Evolutionary conservation across 2,329 filamentous ascomycete genomes (phyloP), one percentile per base, ranked within the genome.

Genomic region (Ascochyta lentis): DNA sequence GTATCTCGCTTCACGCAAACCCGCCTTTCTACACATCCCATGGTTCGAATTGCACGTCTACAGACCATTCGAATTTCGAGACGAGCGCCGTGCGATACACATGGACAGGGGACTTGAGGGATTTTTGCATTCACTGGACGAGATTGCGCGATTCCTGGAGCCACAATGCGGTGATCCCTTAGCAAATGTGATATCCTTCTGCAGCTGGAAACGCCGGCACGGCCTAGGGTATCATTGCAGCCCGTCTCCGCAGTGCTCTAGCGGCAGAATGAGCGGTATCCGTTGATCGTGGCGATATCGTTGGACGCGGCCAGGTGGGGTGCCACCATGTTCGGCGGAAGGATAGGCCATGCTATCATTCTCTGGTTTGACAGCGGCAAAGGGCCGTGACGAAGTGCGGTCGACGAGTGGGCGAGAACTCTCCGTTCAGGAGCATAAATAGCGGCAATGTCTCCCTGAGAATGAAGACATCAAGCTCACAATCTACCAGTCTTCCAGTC

Each of bases 161-260:
- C 78, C 78, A 81, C 78, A 74, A 76, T 62, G 64, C 66, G 64
- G 68, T 70, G 66, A 74, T 72, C 72, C 66, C 70, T 69, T 73
- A 73, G 70, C 64, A 73, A 60, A 71, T 76, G 73, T 76, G 75
- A 76, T 77, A 74, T 70, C 67, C 70, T 59, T 73, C 69, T 77
- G 76, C 77, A 76, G 71, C 71, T 75, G 71, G 71, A 72, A 51
- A 70, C 71, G 70, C 70, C 75, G 67, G 75, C 68, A 75, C 69
- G 67, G 72, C 66, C 75, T 76, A 77, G 71, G 75, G 76, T 77
- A 69, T 74, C 76, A 78, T 77, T 75, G 74, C 75, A 77, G 71
- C 72, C 64, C 67, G 71, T 73, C 69, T 74, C 66, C 71, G 70
- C 71, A 72, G 68, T 70, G 65, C 65, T 73, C 69, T 79, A 78